These are phyloP conservation scores for Psilocybe azurescens DNA, from an alignment of 768 basidiomycete species.

Conservation along the genomic window DNA sequence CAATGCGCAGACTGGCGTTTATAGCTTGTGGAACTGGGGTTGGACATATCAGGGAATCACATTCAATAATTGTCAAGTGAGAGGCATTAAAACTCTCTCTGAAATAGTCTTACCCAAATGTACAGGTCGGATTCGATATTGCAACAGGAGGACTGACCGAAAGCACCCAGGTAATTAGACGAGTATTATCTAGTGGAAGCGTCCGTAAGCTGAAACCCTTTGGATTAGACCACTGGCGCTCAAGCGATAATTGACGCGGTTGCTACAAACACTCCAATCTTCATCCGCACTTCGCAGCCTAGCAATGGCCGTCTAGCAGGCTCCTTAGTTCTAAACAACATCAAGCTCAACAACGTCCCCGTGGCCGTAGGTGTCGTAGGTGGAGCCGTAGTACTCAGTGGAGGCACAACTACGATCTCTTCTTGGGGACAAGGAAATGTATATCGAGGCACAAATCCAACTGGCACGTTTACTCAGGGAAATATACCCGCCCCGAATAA, in stretches of 20 bases:
- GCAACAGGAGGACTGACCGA: constrained; percentile 50
- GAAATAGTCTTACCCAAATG: constrained; percentile 26
- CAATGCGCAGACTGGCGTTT: constrained; percentile 52
- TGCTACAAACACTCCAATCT: constrained; percentile 64
- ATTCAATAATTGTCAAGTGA: constrained; percentile 46
- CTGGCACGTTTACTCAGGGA: constrained; percentile 54
- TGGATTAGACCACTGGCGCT: constrained; percentile 55
- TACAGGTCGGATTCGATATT: constrained; percentile 62
- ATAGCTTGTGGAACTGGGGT: constrained; percentile 54
- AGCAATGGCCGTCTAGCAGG: constrained; percentile 55
- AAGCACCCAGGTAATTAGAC: constrained; percentile 44
- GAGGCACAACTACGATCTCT: constrained; percentile 62
- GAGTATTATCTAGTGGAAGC: not conserved
- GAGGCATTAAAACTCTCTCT: constrained; percentile 1
- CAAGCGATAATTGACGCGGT: constrained; percentile 69
- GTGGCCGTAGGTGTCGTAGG: constrained; percentile 62
- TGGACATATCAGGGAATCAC: constrained; percentile 51
- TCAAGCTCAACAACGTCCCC: constrained; percentile 61
- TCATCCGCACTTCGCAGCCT: constrained; percentile 56
- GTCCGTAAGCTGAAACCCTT: not conserved
- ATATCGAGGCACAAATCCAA: constrained; percentile 55
- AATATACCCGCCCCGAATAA: constrained; percentile 56
- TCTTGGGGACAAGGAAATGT: constrained; percentile 84
- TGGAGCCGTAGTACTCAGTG: constrained; percentile 58
- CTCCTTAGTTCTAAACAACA: constrained; percentile 70